A percentile compares a stretch with the other conserved stretches of the same genome.
These are phyloP conservation scores for Inga leiocalycina DNA, from an alignment of 306 rosid genomes.

Conservation along the genomic window DNA sequence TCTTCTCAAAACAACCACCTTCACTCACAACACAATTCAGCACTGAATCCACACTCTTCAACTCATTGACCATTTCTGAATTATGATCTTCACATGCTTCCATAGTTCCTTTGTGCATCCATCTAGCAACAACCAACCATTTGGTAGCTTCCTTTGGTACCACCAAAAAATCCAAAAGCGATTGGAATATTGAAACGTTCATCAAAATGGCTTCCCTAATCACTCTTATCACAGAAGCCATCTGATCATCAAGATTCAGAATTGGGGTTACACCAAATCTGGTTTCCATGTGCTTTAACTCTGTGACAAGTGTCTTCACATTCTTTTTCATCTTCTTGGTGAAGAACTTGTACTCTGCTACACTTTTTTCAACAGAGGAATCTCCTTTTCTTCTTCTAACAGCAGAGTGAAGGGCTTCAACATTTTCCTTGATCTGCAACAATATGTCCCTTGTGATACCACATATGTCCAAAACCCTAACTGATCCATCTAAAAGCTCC, in stretches of 20 bases:
- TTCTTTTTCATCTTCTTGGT: slow-evolving; percentile 63
- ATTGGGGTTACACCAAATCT: slow-evolving; percentile 34
- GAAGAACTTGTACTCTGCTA: slow-evolving; percentile 46
- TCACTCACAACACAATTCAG: slow-evolving; percentile 27
- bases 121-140: slow-evolving; percentile 50
- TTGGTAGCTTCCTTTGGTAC: slow-evolving; percentile 39
- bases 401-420: slow-evolving; percentile 58
- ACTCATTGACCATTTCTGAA: slow-evolving; percentile 42
- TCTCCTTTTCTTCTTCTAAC: slow-evolving; percentile 70
- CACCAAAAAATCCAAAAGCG: slow-evolving; percentile 42
- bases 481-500: slow-evolving; percentile 63
- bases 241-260: slow-evolving; percentile 43
- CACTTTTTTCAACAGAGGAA: slow-evolving; percentile 43
- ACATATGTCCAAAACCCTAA: slow-evolving; percentile 63
- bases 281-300: slow-evolving; percentile 46
- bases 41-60: slow-evolving; percentile 49
- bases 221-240: slow-evolving; percentile 28
- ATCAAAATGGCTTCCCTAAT: slow-evolving; percentile 39
- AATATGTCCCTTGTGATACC: slow-evolving; percentile 56
- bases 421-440: slow-evolving; percentile 56
- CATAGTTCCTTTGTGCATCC: slow-evolving; percentile 45
- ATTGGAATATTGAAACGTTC: slow-evolving; percentile 48
- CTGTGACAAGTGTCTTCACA: slow-evolving; percentile 44
- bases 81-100: slow-evolving; percentile 39
- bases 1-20: slow-evolving; percentile 37